A percentile compares a stretch with the other conserved stretches of the same genome.
phyloP scores from a whole-genome alignment of 176 grass and related monocot species.

The Cenchrus fungigraminus region DNA sequence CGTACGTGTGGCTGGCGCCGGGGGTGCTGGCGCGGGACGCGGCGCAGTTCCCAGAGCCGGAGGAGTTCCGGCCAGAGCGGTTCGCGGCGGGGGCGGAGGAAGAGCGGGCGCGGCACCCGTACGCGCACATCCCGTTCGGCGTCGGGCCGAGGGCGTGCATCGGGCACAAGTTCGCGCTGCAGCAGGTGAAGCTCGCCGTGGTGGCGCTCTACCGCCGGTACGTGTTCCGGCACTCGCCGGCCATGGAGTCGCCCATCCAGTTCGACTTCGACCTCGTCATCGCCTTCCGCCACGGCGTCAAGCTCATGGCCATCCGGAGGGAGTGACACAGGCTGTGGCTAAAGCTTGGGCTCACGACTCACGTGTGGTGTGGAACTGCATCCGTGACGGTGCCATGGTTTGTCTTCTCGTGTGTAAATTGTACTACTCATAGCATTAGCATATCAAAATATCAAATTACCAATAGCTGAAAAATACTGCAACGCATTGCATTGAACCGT shows the following conservation, averaged over 20 bases:
- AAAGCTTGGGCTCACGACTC: neutral
- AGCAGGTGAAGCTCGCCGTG: constrained; percentile 84
- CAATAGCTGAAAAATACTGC: neutral
- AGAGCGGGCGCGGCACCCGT: constrained; percentile 71
- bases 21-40: constrained; percentile 88
- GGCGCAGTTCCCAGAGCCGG: constrained; percentile 77
- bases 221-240: constrained; percentile 74
- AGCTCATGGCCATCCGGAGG: constrained; percentile 65
- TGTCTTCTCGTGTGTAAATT: neutral
- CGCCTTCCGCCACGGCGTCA: constrained; percentile 82
- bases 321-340: neutral
- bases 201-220: constrained; percentile 73
- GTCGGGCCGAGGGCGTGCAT: constrained; percentile 83
- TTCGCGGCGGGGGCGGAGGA: constrained; percentile 66
- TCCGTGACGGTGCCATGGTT: neutral
- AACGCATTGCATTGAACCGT: neutral
- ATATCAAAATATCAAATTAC: neutral
- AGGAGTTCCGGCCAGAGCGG: constrained; percentile 72
- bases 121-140: constrained; percentile 89
- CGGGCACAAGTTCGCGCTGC: constrained; percentile 86
- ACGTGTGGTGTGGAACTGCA: neutral
- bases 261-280: constrained; percentile 88
- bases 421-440: neutral
- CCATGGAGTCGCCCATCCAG: constrained; percentile 81
- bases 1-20: constrained; percentile 86